Evolutionary conservation across 306 rosid species (phyloP), one percentile per base, ranked within the genome.

Genomic region (Abrus precatorius): DNA sequence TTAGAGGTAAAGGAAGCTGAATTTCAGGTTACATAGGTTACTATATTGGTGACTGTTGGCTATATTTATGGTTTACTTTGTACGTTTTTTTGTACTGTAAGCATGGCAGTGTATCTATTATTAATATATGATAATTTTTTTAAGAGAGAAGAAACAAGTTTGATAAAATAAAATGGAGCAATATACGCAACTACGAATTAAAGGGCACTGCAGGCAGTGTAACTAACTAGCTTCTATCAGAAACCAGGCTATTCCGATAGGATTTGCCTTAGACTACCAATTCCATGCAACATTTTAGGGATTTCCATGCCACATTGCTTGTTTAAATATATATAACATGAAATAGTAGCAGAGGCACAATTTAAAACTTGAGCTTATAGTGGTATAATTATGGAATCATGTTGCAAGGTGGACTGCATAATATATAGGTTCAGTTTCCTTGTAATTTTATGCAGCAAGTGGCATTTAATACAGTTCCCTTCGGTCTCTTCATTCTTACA

Each of bases 31-130:
- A 47, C 80, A 69, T 74, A 60, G 79, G 73, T 68, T 81, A 30
- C 77, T 74, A 36, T 74, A 71, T 82, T 61, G 4, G 72, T 82
- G 71, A 61, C 29, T 83, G 66, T 36, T 74, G 70, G 49, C 41
- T 65, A 36, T 69, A 63, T 79, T 80, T 64, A 71, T 80, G 78
- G 40, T 66, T 72, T 44, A 47, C 53, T 74, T 76, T 80, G 69
- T 80, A 80, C 69, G 27, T 36, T 86, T 83, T 20, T 83, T 79
- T 76, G 78, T 83, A 75, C 78, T 79, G 80, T 80, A 83, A 79
- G 73, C 75, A 71, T 75, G 86, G 56, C n/a, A 74, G 79, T 63
- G 64, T 86, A 79, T 86, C 36, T 54, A 62, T 56, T 62, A 12
- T 54, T 70, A 74, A 79, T 79, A 52, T 79, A 57, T 63, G 74